Evolutionary conservation across 2,329 filamentous ascomycete species (phyloP), one percentile per base, ranked within the genome.

Genomic region (Aspergillus ustus): DNA sequence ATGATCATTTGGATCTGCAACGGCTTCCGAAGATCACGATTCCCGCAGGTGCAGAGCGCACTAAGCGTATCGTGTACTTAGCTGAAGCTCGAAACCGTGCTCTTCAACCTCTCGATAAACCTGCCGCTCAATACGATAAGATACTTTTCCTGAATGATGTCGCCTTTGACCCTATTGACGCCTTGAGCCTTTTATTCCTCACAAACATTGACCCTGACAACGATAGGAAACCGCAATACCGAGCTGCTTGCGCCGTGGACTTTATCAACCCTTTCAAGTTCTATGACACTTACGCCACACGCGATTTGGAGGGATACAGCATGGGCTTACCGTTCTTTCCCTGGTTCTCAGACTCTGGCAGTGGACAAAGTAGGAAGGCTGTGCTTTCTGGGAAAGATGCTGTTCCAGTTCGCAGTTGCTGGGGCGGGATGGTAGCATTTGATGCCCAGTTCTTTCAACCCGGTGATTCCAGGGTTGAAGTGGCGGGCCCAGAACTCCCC

Each of bases 201-300:
- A 87, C 85, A 8, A 85, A 87, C 63, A 72, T 63, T 5, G 34
- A 40, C 5, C 34, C 34, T 20, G 78, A 83, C 57, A 71, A 78
- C 5, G 76, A 81, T 28, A 88, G 87, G 5, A 74, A 75, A n/a
- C 70, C 84, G 0, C 77, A 81, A 49, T 92, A 92, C 70, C 84
- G 88, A 9, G 87, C 89, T 4, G 89, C 88, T 2, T 92, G 90
- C 69, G 88, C 88, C 0, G 81, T 90, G 17, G 90, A 93, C 77
- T 92, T 89, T 69, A 87, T 88, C 70, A 86, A 87, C 63, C 85
- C 89, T 0, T 87, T 91, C 76, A 88, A 90, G 64, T 91, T 89
- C 72, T 93, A 93, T 74, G 91, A 93, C 73, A 87, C 89, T 0
- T 92, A 90, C 73, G 90, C 90, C 2, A 88, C 87, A 34, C 82